Evolutionary conservation across 768 basidiomycete genomes (phyloP).

Genomic region (Suillus sp.): DNA sequence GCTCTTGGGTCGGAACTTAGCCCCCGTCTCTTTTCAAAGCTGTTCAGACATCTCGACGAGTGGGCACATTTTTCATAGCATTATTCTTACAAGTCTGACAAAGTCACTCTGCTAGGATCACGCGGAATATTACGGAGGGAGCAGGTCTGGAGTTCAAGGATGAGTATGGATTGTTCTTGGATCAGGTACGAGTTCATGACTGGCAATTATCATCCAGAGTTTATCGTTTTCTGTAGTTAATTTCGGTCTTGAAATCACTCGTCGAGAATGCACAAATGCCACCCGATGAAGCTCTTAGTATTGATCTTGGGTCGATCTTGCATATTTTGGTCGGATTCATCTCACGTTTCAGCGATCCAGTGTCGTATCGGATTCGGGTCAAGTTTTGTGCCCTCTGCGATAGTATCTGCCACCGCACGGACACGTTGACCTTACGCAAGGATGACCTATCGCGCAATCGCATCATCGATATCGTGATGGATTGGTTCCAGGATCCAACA

Average conservation of each 20-base stretch:
- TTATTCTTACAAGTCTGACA: constrained; percentile 2
- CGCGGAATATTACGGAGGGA: constrained; percentile 51
- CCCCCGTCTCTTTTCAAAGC: constrained; percentile 62
- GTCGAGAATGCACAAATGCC: constrained; percentile 68
- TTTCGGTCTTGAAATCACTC: constrained; percentile 73
- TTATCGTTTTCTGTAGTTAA: constrained; percentile 50
- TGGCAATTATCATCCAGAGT: not conserved
- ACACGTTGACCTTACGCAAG: constrained; percentile 64
- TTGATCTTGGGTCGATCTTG: constrained; percentile 65
- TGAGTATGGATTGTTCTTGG: constrained; percentile 56
- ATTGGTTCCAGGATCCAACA: constrained; percentile 68
- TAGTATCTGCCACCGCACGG: constrained; percentile 61
- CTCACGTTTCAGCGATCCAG: constrained; percentile 55
- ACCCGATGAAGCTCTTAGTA: constrained; percentile 59
- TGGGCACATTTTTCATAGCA: constrained; percentile 39
- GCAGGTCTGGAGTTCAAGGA: constrained; percentile 44
- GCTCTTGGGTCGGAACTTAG: constrained; percentile 81
- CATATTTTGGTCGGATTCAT: constrained; percentile 65
- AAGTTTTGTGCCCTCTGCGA: constrained; percentile 79
- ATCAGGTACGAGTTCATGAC: constrained; percentile 56
- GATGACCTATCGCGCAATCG: constrained; percentile 67
- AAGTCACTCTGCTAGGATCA: constrained; percentile 40
- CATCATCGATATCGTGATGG: constrained; percentile 74
- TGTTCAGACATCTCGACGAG: constrained; percentile 77
- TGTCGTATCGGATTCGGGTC: constrained; percentile 64